phyloP scores from a whole-genome alignment of 805 yeast species.

The Saccharomycopsis amapae region DNA sequence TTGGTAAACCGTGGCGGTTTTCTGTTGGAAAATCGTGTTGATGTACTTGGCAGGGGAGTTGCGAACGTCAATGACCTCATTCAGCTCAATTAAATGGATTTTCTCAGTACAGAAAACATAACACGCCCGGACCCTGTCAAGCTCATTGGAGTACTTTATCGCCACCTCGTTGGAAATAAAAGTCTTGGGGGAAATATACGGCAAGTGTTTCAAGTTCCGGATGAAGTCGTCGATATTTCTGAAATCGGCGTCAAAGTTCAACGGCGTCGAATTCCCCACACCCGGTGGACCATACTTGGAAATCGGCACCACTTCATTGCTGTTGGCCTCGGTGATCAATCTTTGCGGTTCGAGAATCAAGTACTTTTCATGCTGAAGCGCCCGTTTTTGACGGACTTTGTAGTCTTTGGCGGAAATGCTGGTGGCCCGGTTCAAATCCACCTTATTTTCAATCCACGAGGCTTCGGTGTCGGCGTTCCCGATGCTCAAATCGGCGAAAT shows the following conservation, averaged over 20 bases:
- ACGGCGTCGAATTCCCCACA: neutral
- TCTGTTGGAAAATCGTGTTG: conserved; percentile 31
- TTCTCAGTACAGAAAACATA: conserved; percentile 56
- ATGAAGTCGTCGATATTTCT: conserved; percentile 40
- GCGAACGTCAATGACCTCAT: conserved; percentile 32
- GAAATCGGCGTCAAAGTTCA: conserved; percentile 22
- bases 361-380: conserved; percentile 51
- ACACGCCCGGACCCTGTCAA: conserved; percentile 60
- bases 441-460: conserved; percentile 46
- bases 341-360: conserved; percentile 57
- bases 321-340: conserved; percentile 36
- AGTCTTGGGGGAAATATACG: conserved; percentile 42
- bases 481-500: conserved; percentile 25
- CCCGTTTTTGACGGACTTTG: conserved; percentile 59
- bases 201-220: conserved; percentile 29
- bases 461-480: conserved; percentile 36
- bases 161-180: conserved; percentile 49
- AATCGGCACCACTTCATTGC: conserved; percentile 36
- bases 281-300: conserved; percentile 9
- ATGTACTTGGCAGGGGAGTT: conserved; percentile 20
- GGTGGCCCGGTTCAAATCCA: conserved; percentile 66
- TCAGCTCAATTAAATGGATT: conserved; percentile 39
- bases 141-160: conserved; percentile 41
- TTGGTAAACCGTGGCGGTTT: conserved; percentile 61
- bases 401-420: conserved; percentile 64